Evolutionary conservation across 2,329 filamentous ascomycete genomes (phyloP).

Genomic region (Tricladium varicosporioides): DNA sequence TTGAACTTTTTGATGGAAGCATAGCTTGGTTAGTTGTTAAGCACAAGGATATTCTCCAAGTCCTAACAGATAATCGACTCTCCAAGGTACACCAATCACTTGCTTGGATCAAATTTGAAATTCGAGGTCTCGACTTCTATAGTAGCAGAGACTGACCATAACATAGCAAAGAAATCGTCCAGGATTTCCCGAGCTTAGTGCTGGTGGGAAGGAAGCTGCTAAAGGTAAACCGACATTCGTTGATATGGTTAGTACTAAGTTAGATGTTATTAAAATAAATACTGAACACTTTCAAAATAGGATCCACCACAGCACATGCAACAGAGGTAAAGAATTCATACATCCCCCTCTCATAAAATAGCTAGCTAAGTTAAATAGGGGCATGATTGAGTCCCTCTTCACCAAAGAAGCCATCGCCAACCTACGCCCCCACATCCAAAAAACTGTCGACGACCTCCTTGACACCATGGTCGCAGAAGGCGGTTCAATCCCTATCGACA

Average conservation of each 20-base stretch:
- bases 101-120: too few species aligned
- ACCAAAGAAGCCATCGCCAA: conserved; percentile 37
- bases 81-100: conserved; percentile 2
- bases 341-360: too few species aligned
- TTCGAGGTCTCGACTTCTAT: too few species aligned
- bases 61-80: conserved; percentile 38
- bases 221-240: conserved; percentile 49
- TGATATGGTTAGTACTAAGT: conserved; percentile 39
- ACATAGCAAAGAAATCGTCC: conserved; percentile 38
- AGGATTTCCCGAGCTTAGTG: conserved; percentile 47
- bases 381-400: conserved; percentile 47
- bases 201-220: conserved; percentile 45
- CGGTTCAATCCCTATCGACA: conserved; percentile 40
- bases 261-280: not conserved
- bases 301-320: conserved; percentile 46
- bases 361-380: conserved; percentile 26
- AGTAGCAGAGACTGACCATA: not conserved
- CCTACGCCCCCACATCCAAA: conserved; percentile 44
- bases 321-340: conserved; percentile 39
- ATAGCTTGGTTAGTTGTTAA: conserved; percentile 47
- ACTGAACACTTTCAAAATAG: conserved; percentile 12
- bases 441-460: conserved; percentile 43
- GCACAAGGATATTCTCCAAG: conserved; percentile 44
- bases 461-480: conserved; percentile 40
- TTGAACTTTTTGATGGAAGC: conserved; percentile 45